Conservation (phyloP, 176 grass and related monocot species). For the Miscanthus lutarioriparius region DNA sequence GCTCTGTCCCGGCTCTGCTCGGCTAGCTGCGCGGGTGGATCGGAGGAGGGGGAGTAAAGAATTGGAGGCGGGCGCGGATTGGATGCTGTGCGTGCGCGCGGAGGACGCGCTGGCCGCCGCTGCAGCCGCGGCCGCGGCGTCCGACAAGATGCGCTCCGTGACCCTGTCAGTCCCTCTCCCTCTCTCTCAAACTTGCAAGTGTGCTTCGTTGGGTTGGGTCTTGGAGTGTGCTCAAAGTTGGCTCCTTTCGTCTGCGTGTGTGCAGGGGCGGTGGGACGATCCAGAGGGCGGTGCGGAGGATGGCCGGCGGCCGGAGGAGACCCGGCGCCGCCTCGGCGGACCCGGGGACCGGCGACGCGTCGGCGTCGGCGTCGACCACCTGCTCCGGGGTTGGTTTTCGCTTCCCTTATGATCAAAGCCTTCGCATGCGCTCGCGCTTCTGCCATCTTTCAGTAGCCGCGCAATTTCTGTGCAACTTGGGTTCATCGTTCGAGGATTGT, state of each 20-base stretch:
- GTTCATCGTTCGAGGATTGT: background rate
- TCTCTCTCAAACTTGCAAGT: background rate
- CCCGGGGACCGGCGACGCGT: slow-evolving; percentile 15
- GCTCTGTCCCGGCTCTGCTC: slow-evolving; percentile 25
- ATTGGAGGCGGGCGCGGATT: background rate
- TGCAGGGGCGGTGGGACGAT: slow-evolving; percentile 76
- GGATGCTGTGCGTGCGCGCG: slow-evolving; percentile 62
- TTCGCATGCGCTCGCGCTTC: background rate
- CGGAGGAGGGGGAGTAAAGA: slow-evolving; percentile 28
- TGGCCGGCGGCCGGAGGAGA: slow-evolving; percentile 43
- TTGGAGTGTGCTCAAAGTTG: slow-evolving; percentile 6
- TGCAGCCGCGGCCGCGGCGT: slow-evolving; percentile 55
- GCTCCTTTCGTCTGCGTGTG: background rate
- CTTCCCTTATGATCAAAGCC: background rate
- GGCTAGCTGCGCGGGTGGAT: background rate
- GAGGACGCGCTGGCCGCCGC: slow-evolving; percentile 65
- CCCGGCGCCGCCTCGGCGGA: background rate
- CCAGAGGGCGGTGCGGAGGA: slow-evolving; percentile 66
- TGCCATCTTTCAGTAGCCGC: background rate
- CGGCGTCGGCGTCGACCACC: slow-evolving; percentile 32
- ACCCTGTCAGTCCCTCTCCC: slow-evolving; percentile 39
- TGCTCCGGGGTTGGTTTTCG: slow-evolving; percentile 53
- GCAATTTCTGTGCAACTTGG: background rate
- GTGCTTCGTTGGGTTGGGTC: background rate
- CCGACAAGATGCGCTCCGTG: slow-evolving; percentile 66